phyloP scores from a whole-genome alignment of 176 grass and related monocot species.

The Luzula sylvatica region DNA sequence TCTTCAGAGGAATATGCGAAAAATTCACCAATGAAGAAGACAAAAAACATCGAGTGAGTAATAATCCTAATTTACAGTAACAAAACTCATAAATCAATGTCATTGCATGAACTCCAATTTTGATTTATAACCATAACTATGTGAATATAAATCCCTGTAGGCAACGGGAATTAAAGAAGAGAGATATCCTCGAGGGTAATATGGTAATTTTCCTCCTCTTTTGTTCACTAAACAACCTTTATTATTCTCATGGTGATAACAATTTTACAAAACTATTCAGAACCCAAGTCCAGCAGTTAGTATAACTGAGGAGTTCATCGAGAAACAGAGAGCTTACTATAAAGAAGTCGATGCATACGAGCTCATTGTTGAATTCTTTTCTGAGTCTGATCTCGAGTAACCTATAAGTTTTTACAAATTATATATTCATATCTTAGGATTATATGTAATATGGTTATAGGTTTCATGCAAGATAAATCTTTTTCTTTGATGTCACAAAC shows the following conservation, averaged over 20 bases:
- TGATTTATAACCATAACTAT: background rate
- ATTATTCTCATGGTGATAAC: background rate
- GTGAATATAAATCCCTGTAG: background rate
- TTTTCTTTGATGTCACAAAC: background rate
- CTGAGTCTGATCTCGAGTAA: slow-evolving; percentile 26
- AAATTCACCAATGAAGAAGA: background rate
- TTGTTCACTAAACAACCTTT: too few relatives aligned
- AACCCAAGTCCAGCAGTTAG: background rate
- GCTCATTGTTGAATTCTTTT: slow-evolving; percentile 25
- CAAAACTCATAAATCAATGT: background rate
- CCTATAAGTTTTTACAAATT: background rate
- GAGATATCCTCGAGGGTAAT: background rate
- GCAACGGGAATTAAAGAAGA: background rate
- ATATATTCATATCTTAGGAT: too few relatives aligned
- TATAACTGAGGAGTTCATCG: slow-evolving; percentile 16
- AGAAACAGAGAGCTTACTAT: slow-evolving; percentile 38
- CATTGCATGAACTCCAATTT: background rate
- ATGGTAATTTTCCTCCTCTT: background rate
- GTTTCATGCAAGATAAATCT: background rate
- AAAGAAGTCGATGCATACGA: slow-evolving; percentile 36
- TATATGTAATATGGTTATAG: too few relatives aligned
- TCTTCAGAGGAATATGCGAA: background rate
- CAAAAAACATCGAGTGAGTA: background rate
- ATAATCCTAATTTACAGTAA: background rate
- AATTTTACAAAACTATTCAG: slow-evolving; percentile 1